These are phyloP conservation scores for Boletus eberwhitei DNA, from an alignment of 768 basidiomycete species.

Conservation along the genomic window DNA sequence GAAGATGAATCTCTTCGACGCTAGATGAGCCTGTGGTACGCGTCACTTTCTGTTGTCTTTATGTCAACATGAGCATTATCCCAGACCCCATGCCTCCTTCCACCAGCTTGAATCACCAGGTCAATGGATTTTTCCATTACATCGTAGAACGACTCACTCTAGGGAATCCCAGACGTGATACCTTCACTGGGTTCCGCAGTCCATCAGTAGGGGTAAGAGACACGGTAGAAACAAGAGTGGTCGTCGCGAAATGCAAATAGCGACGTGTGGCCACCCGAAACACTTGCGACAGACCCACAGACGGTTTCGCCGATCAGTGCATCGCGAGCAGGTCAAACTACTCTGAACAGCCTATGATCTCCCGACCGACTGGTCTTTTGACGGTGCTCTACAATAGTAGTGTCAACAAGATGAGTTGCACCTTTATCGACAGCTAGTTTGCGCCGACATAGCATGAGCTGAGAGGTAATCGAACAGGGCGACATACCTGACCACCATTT, in stretches of 20 bases:
- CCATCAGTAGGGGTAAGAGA: background rate
- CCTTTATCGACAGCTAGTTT: too few species aligned
- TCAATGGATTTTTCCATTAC: background rate
- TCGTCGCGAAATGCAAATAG: background rate
- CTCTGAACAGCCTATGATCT: too few species aligned
- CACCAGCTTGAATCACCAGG: background rate
- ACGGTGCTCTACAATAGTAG: too few species aligned
- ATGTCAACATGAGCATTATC: background rate
- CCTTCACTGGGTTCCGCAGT: background rate
- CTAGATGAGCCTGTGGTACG: background rate
- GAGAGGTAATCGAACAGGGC: too few species aligned
- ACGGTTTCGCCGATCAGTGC: too few species aligned
- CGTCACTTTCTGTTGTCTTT: background rate
- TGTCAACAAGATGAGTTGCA: too few species aligned
- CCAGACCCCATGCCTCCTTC: background rate
- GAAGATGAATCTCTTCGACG: background rate
- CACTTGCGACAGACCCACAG: too few species aligned
- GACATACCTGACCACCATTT: too few species aligned
- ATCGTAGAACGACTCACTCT: background rate
- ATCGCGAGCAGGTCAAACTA: too few species aligned
- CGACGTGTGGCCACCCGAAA: background rate
- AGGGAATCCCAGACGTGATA: background rate
- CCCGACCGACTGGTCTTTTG: too few species aligned
- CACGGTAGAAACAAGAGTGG: background rate
- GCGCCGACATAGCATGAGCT: too few species aligned